Base-by-base conservation (phyloP, 352 stramenopile species). In the Plasmopara viticola region DNA sequence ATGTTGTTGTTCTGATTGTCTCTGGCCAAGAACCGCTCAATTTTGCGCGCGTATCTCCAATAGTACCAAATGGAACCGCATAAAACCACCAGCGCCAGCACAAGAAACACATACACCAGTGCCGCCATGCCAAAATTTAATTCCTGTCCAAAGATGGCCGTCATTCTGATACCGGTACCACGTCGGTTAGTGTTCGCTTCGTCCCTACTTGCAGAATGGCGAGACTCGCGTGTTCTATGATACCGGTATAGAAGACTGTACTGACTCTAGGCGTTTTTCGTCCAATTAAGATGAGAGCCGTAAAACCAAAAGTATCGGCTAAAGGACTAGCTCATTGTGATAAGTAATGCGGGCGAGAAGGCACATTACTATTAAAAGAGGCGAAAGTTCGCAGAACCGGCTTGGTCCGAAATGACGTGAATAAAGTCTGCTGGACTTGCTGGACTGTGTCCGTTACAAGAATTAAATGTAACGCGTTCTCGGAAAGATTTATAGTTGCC, bases 1-100 rank as follows among this genome's bases (percentile, higher is more conserved):
- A 93, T 93, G 68, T 93, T 93, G 68, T 93, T 93, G 61, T 93
- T 87, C 38, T 78, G 58, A 50, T 93, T 93, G 56, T 93, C 83
- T 42, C 78, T 72, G 47, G 79, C 62, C 20, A 93, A 55, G 64
- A 93, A 93, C 6, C 80, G 76, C 56, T 93, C 82, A 58, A 93
- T 93, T 64, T 90, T 90, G 53, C 73, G 72, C 49, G 82, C 77
- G 56, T 93, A 93, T 63, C 78, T 93, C 82, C 82, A 93, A 59
- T 93, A 93, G 62, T 93, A 93, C 66, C 72, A 89, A 58, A 93
- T 93, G 25, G 69, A 81, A 29, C 66, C 77, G 35, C 79, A 62
- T 14, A 93, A 58, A 8, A 93, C 64, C 20, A 90, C 29, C 45
- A 93, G 59, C 41, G 82, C 82, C n/a, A 84, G 29, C 7, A 73